Base-by-base conservation (phyloP, 805 yeast species). In the Cyberlindnera veronae region DNA sequence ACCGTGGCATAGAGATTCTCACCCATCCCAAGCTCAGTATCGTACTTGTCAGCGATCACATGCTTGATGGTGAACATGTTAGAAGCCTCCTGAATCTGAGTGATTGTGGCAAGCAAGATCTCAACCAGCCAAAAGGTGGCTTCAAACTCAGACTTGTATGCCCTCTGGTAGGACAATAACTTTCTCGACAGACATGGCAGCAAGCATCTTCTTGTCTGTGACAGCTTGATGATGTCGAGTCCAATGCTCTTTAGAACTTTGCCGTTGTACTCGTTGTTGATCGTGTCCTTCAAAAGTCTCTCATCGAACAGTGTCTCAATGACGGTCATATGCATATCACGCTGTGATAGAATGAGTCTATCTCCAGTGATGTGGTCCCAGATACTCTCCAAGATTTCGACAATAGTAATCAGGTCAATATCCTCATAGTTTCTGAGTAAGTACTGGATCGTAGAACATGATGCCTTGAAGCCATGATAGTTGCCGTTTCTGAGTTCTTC, bases 201-300 rank as follows among this genome's bases (percentile, higher is more conserved):
- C 7, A 89, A 62, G 3, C 84, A 71, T 49, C 95, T 76, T 59
- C 95, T 73, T 0, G 85, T 80, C 39, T 56, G 68, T 0, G 86
- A 63, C 33, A 73, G 69, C 1, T 53, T 49, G 21, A 81, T 63
- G 3, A 81, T 66, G 1, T 75, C 69, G 12, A 49, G 34, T 2
- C 76, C 68, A 38, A 77, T 67, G 15, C 40, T 46, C 20, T 27
- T 36, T 15, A 44, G 54, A 0, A 44, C 43, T 6, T 50, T 54
- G 10, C 62, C 54, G 15, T 68, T 48, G 1, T 41, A 46, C 12
- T 50, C 57, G 44, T 58, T 59, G 1, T 53, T 49, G 1, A 61
- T 50, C 0, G 82, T 68, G 9, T 50, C 49, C 6, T 41, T 52
- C 30, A 84, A 47, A 6, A 81, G 44, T 3, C 45, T 49, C 3